Evolutionary conservation across 306 rosid genomes (phyloP), one percentile per base, ranked within the genome.

Genomic region (Dryas octopetala): DNA sequence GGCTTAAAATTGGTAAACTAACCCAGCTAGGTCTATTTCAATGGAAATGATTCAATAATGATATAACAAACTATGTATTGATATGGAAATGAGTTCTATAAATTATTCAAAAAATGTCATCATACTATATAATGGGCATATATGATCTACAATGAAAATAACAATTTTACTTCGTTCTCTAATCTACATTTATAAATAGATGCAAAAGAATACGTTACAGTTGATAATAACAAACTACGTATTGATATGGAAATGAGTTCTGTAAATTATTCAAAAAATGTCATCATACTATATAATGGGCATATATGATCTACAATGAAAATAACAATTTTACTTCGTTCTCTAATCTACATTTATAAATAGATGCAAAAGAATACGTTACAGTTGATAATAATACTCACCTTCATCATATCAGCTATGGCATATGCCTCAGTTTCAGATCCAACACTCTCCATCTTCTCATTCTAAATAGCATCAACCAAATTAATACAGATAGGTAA

Each of bases 381-480:
- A 7, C 13, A 26, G 46, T 44, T 17, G 44, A 79, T 70, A 75
- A 71, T 50, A 76, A 70, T 70, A 87, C 99, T 96, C 84, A 96
- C 99, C 69, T 81, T 40, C 81, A 96, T 82, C 93, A 86, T 88
- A 81, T 96, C 99, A 75, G 96, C 98, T 44, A 96, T 88, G 17
- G 96, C 86, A 83, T 89, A 96, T 28, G 98, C 99, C 65, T 96
- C 98, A 45, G 92, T 85, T 82, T 96, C 99, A 44, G 96, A 82
- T 80, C 97, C 99, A 48, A 96, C 96, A 0, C 86, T 86, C 85
- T 96, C 96, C 76, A 68, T 78, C 86, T 90, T 90, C 86, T 86
- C 95, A 73, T 96, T 80, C 99, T 96, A 82, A 76, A 81, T 62
- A 48, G 62, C 51, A 68, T 4, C 62, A 75, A 77, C 58, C 41